These are phyloP conservation scores for Silene uniflora DNA, from an alignment of 148 eudicot species.

Conservation along the genomic window DNA sequence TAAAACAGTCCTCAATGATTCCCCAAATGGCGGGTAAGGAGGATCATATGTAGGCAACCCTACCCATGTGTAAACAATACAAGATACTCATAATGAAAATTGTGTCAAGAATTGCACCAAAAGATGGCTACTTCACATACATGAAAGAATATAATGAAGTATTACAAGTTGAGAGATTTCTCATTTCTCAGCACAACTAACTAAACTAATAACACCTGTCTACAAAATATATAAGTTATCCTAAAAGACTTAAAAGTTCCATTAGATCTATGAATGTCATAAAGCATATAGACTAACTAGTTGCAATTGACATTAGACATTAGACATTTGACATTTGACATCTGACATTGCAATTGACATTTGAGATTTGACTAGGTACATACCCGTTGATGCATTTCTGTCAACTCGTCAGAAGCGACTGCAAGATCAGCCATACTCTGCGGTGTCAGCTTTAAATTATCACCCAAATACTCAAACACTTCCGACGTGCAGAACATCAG, in stretches of 20 bases:
- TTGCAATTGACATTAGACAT: background rate
- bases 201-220: background rate
- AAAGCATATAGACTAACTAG: background rate
- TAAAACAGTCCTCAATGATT: background rate
- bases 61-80: background rate
- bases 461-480: conserved; percentile 71
- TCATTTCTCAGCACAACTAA: background rate
- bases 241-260: background rate
- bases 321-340: background rate
- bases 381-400: conserved; percentile 92
- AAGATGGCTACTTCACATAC: background rate
- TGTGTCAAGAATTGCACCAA: background rate
- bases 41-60: background rate
- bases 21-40: background rate
- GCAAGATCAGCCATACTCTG: conserved; percentile 79
- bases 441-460: conserved; percentile 79
- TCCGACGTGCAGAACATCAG: conserved; percentile 68
- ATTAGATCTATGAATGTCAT: background rate
- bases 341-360: background rate
- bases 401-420: conserved; percentile 77
- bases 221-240: background rate
- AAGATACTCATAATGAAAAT: background rate
- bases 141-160: background rate
- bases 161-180: background rate
- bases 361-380: background rate